Evolutionary conservation across 176 grass and related monocot genomes (phyloP), one percentile per base, ranked within the genome.

Genomic region (Urochloa ruziziensis): DNA sequence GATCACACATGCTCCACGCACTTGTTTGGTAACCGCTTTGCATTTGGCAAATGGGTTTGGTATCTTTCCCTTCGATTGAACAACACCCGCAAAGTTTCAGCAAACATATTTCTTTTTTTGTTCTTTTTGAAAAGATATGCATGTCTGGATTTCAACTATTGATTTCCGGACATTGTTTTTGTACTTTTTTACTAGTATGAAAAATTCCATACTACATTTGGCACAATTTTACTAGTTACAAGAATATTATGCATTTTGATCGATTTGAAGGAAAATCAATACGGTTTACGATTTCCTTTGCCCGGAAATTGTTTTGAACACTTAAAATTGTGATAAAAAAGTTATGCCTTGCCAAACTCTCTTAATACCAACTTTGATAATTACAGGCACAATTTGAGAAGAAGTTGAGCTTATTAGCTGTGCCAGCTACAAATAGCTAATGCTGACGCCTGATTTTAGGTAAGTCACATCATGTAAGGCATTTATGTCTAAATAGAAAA

Each of bases 1-100:
- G 2, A 61, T 40, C 85, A 40, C 87, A 75, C 87, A 80, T 75
- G 62, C 53, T 54, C 56, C 37, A 63, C 42, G 73, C 54, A 57
- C 24, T 29, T 59, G 62, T 80, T 85, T 85, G 76, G 76, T 75
- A 30, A 25, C 16, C 42, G 65, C 32, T 61, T 29, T 67, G n/a
- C 23, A 47, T 85, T 61, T 34, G 13, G 62, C 52, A 69, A 59
- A 73, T 11, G 15, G 17, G 25, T 30, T 63, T 35, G 7, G 2
- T 13, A 0, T 14, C 39, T 89, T 80, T 80, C 30, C 40, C 30
- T 60, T 75, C 67, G 6, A 18, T 82, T 77, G 29, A 17, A 34
- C 61, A 44, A 34, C 53, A 51, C 60, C 8, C 53, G 30, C 61
- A 68, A 75, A 85, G 76, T 14, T 62, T 62, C 32, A 2, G 61